phyloP scores from a whole-genome alignment of 2,329 filamentous ascomycete species.

The Ophiostoma himal-ulmi region DNA sequence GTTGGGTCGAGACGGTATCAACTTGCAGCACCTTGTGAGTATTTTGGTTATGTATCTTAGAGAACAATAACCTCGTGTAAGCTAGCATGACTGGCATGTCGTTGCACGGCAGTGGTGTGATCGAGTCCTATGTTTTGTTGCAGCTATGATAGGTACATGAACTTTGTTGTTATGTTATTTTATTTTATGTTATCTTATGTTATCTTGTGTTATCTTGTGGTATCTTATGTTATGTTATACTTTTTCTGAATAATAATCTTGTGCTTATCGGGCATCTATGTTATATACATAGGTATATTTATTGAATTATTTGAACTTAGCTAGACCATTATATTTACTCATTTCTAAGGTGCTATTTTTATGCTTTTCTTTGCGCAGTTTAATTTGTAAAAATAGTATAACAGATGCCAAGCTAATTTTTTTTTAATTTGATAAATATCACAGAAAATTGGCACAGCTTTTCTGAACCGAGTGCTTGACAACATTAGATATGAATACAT shows the following conservation, averaged over 20 bases:
- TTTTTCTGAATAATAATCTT: no score
- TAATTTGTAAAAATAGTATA: no score
- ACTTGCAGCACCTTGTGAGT: background rate
- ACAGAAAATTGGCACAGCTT: background rate
- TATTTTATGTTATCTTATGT: background rate
- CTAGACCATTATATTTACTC: no score
- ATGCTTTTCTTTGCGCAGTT: no score
- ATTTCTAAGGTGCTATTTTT: no score
- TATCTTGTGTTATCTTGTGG: no score
- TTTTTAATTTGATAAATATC: background rate
- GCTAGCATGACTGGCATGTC: background rate
- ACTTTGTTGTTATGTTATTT: background rate
- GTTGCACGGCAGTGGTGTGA: slow-evolving; percentile 2
- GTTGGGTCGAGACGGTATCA: background rate
- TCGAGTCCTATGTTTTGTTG: background rate
- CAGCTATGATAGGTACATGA: background rate
- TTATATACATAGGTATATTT: no score
- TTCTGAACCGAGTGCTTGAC: background rate
- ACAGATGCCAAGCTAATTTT: background rate
- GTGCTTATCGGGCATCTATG: no score
- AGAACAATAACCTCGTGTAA: background rate
- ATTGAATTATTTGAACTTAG: no score
- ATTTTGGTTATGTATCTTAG: background rate
- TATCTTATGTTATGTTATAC: no score
- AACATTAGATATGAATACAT: background rate